Base-by-base conservation (phyloP, 2,329 filamentous ascomycete species). In the Colletotrichum tropicale region DNA sequence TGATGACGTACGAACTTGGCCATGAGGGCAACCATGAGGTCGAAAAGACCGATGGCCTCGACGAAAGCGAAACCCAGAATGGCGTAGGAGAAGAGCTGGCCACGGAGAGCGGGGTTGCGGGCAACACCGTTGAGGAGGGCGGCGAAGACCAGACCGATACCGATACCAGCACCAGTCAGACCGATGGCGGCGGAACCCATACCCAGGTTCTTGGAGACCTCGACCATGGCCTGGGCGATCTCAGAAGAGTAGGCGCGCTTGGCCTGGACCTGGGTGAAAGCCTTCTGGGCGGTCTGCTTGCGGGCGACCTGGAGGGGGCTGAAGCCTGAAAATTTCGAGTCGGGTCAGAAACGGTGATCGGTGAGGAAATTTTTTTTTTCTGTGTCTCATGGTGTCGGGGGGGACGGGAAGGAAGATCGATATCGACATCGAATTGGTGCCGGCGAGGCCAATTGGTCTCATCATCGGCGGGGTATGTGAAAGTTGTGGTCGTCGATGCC, bases 51-150 rank as follows among this genome's bases (percentile, higher is more conserved):
- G 83, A 95, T 95, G 89, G 95, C 95, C 88, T 97, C 95, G 88
- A 96, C 95, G 93, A 97, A 97, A 86, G 95, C 95, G 91, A 97
- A 97, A 91, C 95, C 95, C 86, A 97, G 91, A 94, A 97, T 96
- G 92, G 95, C 95, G 90, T 97, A 96, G 82, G 94, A 95, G 94
- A 97, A 98, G 85, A 98, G 95, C 93, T 98, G 95, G 87, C 95
- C 95, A 90, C 95, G 94, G 90, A 98, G 94, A 86, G 94, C 94
- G 85, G 95, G 95, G 94, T 98, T 98, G 91, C 95, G 95, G 91
- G 95, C 94, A 87, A 97, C 95, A 90, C 93, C 93, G 89, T 94
- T 93, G 86, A 98, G 91, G 86, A 98, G 94, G 84, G 94, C 93
- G 86, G 94, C 95, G 93, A 98, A 98, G 86, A 98, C 95, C 86